Conservation (phyloP, 2,329 filamentous ascomycete genomes). For the Cytospora piceae region DNA sequence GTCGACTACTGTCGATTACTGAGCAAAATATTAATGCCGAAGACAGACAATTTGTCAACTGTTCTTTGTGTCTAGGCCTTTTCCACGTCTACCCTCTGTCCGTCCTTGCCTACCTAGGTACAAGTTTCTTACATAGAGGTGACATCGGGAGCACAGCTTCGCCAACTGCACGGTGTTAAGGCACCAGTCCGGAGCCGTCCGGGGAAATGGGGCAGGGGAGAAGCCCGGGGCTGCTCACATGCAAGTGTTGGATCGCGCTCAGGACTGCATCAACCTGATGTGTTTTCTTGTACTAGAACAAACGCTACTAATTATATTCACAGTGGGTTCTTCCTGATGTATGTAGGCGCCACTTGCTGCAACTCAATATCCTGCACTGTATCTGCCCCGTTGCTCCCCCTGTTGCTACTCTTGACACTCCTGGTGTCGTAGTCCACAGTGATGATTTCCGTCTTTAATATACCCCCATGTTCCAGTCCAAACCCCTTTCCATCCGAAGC, state of each 20-base stretch:
- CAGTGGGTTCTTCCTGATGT: background rate
- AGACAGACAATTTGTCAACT: background rate
- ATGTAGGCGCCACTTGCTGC: background rate
- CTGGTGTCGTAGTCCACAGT: constrained; percentile 16
- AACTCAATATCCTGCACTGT: background rate
- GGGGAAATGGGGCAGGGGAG: too few relatives aligned
- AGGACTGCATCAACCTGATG: background rate
- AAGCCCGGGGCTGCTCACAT: too few relatives aligned
- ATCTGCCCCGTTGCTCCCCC: background rate
- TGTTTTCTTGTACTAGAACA: background rate
- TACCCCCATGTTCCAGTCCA: background rate
- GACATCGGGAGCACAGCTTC: too few relatives aligned
- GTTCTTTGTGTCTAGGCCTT: too few relatives aligned
- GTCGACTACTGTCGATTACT: background rate
- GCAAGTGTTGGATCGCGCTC: too few relatives aligned
- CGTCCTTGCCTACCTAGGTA: too few relatives aligned
- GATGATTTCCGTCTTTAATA: constrained; percentile 20
- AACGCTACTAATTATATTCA: background rate
- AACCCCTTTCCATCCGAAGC: background rate
- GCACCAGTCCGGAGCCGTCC: too few relatives aligned
- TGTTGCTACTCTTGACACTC: background rate
- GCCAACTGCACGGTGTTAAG: too few relatives aligned
- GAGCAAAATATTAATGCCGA: background rate
- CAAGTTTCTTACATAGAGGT: too few relatives aligned
- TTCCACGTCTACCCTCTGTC: too few relatives aligned